Percentiles rank a stretch among this genome's conserved stretches.
These are phyloP conservation scores for Rasamsonia emersonii DNA, from an alignment of 2,329 filamentous ascomycete genomes.

Conservation along the genomic window DNA sequence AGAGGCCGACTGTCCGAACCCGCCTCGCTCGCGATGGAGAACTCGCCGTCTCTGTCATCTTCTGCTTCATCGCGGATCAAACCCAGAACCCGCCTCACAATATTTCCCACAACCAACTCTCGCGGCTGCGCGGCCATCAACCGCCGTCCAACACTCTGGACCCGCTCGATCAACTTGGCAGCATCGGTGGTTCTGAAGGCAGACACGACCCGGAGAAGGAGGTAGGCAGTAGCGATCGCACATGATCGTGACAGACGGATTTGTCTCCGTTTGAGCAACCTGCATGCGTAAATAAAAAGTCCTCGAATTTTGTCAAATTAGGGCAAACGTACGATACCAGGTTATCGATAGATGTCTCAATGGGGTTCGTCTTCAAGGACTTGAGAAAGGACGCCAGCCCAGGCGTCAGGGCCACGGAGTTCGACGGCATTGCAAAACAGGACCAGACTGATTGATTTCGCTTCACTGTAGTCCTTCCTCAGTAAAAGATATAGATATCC, in stretches of 20 bases:
- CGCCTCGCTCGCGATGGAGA: conserved; percentile 51
- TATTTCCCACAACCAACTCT: conserved; percentile 89
- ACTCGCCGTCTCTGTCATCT: conserved; percentile 62
- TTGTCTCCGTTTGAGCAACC: conserved; percentile 81
- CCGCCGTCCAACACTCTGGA: conserved; percentile 68
- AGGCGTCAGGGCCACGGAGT: conserved; percentile 55
- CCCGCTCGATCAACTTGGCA: conserved; percentile 66
- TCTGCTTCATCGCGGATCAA: conserved; percentile 86
- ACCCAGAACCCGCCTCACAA: conserved; percentile 80
- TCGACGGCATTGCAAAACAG: conserved; percentile 50
- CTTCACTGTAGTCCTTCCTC: too few species aligned
- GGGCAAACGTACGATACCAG: conserved; percentile 61
- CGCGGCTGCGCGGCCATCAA: conserved; percentile 77
- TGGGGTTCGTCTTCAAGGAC: conserved; percentile 62
- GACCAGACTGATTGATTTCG: too few species aligned
- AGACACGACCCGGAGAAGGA: conserved; percentile 79
- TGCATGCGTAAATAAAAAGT: conserved; percentile 27
- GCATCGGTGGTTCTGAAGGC: conserved; percentile 71
- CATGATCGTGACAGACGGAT: conserved; percentile 82
- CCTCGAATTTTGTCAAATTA: conserved; percentile 7
- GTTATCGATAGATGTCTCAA: conserved; percentile 76
- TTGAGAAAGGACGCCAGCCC: conserved; percentile 71
- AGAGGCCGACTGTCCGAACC: conserved; percentile 45
- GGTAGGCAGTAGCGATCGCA: conserved; percentile 81
- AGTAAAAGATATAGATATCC: too few species aligned